These are phyloP conservation scores for Penicillium aurantiogriseum DNA, from an alignment of 2,329 filamentous ascomycete species.

Conservation along the genomic window DNA sequence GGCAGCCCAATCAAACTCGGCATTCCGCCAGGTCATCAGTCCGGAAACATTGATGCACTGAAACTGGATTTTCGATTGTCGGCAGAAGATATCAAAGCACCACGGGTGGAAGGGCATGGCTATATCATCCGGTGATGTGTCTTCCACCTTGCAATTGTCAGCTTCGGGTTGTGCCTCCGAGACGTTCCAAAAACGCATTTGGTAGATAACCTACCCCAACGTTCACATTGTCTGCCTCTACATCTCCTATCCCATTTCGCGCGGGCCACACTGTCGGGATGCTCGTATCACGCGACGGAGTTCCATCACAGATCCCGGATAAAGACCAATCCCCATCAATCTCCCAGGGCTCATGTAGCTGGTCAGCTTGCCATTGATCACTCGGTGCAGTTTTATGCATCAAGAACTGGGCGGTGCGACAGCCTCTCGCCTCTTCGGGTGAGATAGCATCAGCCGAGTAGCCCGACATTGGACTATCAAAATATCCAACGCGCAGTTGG, in stretches of 20 bases:
- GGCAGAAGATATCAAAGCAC: conserved; percentile 23
- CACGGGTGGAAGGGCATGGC: conserved; percentile 23
- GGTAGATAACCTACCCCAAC: conserved; percentile 2
- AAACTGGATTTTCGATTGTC: conserved; percentile 16
- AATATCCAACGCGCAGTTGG: not conserved
- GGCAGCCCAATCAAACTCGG: conserved; percentile 4
- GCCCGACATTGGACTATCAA: not conserved
- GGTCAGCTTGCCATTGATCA: not conserved
- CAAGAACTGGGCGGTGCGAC: conserved; percentile 17
- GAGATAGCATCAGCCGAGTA: conserved; percentile 14
- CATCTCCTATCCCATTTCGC: not conserved
- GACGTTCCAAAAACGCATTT: not conserved
- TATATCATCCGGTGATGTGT: not conserved
- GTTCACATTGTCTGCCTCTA: conserved; percentile 7
- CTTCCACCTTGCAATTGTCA: not conserved
- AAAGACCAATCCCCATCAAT: conserved; percentile 11
- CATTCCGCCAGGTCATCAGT: conserved; percentile 18
- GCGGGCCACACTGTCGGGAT: not conserved
- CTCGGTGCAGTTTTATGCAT: conserved; percentile 2
- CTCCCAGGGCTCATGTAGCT: conserved; percentile 11
- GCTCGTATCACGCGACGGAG: conserved; percentile 8
- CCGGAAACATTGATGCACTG: conserved; percentile 5
- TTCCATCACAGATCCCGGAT: conserved; percentile 15
- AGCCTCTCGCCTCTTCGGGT: conserved; percentile 14
- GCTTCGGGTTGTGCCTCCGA: not conserved